Evolutionary conservation across 768 basidiomycete species (phyloP).

Genomic region (Rhodotorula taiwanensis): DNA sequence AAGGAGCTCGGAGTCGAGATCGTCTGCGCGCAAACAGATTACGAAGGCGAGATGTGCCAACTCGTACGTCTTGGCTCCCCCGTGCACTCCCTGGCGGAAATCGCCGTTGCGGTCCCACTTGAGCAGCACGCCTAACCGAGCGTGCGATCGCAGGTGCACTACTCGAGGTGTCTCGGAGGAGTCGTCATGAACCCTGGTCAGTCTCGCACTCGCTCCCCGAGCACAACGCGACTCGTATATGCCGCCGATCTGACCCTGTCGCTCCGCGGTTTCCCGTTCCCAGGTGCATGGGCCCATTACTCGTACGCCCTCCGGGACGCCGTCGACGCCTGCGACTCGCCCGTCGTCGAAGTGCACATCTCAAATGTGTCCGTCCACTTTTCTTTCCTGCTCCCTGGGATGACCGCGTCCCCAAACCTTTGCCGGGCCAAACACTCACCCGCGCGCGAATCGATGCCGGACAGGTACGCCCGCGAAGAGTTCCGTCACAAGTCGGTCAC

Average conservation of each 20-base stretch:
- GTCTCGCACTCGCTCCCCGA: neutral
- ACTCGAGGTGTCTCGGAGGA: constrained; percentile 37
- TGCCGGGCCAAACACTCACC: neutral
- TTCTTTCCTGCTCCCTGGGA: neutral
- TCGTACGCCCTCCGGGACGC: constrained; percentile 38
- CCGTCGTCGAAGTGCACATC: constrained; percentile 37
- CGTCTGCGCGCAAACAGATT: constrained; percentile 39
- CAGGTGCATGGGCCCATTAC: constrained; percentile 30
- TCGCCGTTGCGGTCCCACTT: too few relatives aligned
- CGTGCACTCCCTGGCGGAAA: neutral
- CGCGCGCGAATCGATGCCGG: too few relatives aligned
- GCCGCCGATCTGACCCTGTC: neutral
- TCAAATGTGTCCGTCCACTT: constrained; percentile 28
- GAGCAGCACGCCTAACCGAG: too few relatives aligned
- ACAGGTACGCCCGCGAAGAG: constrained; percentile 16
- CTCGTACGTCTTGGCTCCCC: neutral
- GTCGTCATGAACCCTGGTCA: constrained; percentile 37
- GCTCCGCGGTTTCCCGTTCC: neutral
- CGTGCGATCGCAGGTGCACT: constrained; percentile 30
- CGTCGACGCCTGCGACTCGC: constrained; percentile 34
- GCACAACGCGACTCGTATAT: too few relatives aligned
- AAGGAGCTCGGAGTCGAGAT: constrained; percentile 36
- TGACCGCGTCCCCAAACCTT: too few relatives aligned
- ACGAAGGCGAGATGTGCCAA: constrained; percentile 34
- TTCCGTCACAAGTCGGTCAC: constrained; percentile 34